Conservation (phyloP, 192 early-diverging fungal species). For the Thamnidium elegans region DNA sequence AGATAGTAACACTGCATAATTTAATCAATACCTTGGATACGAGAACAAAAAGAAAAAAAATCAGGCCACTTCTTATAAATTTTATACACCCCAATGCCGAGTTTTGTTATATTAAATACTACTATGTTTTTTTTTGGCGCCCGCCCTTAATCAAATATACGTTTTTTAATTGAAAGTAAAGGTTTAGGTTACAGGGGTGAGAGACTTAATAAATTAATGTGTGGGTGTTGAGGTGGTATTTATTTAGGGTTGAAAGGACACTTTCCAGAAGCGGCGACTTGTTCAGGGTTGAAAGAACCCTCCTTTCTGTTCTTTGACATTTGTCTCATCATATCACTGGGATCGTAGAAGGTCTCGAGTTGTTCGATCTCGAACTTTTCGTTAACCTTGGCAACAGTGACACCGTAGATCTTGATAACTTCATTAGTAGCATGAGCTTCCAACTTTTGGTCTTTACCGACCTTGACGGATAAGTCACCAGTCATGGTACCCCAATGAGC, state of each 20-base stretch:
- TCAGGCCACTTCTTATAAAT: too few species aligned
- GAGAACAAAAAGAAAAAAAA: too few species aligned
- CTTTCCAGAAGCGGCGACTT: conserved; percentile 17
- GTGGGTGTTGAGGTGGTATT: neutral
- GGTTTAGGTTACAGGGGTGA: too few species aligned
- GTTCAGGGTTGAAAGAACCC: conserved; percentile 10
- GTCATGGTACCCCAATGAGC: conserved; percentile 42
- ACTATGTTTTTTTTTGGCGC: too few species aligned
- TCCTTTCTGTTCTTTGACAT: conserved; percentile 32
- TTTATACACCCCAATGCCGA: too few species aligned
- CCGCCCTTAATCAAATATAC: too few species aligned
- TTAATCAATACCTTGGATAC: too few species aligned
- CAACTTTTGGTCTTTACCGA: conserved; percentile 38
- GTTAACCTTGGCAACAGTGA: conserved; percentile 40
- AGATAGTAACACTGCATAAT: too few species aligned
- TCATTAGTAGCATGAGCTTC: conserved; percentile 38
- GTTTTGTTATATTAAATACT: too few species aligned
- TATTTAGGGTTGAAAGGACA: conserved; percentile 29
- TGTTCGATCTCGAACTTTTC: conserved; percentile 42
- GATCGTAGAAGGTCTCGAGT: conserved; percentile 35
- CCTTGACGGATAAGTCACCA: conserved; percentile 31
- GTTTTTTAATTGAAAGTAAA: too few species aligned
- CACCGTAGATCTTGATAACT: conserved; percentile 31
- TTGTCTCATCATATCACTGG: conserved; percentile 32
- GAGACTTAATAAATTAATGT: too few species aligned